These are phyloP conservation scores for Blastocystis sp. DNA, from an alignment of 352 stramenopile genomes.

Conservation along the genomic window DNA sequence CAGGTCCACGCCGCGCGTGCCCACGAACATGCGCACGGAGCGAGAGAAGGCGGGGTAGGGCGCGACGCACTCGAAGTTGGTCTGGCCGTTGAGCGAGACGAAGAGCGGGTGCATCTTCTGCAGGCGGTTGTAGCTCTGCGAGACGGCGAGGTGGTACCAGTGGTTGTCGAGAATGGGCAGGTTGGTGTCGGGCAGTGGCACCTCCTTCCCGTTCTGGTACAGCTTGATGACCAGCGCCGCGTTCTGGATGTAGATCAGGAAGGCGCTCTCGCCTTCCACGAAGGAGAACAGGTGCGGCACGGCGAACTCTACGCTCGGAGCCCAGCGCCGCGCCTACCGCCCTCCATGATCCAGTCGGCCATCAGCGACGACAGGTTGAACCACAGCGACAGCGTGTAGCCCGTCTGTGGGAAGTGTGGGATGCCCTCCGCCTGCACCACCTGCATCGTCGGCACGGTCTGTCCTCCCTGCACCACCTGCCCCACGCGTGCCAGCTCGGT, in stretches of 20 bases:
- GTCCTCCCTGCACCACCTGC: no score
- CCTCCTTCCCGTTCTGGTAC: constrained; percentile 58
- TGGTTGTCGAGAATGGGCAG: constrained; percentile 51
- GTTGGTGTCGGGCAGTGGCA: constrained; percentile 35
- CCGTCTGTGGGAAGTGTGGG: constrained; percentile 22
- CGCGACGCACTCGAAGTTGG: constrained; percentile 3
- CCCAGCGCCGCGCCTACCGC: background rate
- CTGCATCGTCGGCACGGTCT: no score
- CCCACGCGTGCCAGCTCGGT: background rate
- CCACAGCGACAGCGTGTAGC: constrained; percentile 58
- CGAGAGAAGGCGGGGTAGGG: constrained; percentile 28
- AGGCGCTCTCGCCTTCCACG: background rate
- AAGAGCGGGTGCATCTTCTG: background rate
- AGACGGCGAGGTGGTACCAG: constrained; percentile 49
- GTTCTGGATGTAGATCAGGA: constrained; percentile 39
- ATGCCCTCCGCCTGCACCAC: background rate
- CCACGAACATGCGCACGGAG: constrained; percentile 8
- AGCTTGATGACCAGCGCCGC: constrained; percentile 44
- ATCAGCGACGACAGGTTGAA: constrained; percentile 43
- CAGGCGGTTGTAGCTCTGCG: constrained; percentile 29
- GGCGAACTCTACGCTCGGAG: constrained; percentile 9
- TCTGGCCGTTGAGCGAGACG: constrained; percentile 22
- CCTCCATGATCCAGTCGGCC: constrained; percentile 65
- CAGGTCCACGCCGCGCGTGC: constrained; percentile 55
- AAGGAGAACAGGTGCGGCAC: constrained; percentile 53